Evolutionary conservation across 768 basidiomycete genomes (phyloP).

Genomic region (Suillus subalutaceus): DNA sequence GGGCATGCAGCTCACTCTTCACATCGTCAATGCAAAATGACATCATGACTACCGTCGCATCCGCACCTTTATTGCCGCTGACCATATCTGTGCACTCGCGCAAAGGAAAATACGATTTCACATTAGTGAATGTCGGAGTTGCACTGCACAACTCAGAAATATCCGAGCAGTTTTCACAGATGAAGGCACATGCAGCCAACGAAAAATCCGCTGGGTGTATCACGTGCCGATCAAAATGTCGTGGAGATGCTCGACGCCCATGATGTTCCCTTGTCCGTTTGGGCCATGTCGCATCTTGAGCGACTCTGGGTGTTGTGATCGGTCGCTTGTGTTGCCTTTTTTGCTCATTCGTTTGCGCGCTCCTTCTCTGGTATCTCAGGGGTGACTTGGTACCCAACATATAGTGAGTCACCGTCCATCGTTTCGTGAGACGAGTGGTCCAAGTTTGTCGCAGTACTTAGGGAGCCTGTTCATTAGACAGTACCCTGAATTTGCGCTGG

Average conservation of each 20-base stretch:
- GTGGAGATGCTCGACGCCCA: not conserved
- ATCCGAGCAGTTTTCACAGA: not conserved
- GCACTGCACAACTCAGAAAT: conserved; percentile 9
- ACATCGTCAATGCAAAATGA: conserved; percentile 12
- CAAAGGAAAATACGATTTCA: conserved; percentile 7
- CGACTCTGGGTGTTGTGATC: not conserved
- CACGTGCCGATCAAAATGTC: not conserved
- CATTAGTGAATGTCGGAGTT: conserved; percentile 13
- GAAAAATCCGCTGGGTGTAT: not conserved
- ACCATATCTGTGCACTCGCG: conserved; percentile 15
- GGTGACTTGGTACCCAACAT: not conserved
- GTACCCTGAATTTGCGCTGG: not conserved
- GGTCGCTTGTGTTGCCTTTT: not conserved
- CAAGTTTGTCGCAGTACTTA: not conserved
- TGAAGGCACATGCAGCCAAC: not conserved
- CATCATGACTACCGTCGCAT: conserved; percentile 13
- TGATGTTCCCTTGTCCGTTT: not conserved
- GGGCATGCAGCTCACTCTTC: conserved; percentile 5
- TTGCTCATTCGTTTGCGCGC: not conserved
- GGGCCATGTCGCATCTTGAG: not conserved
- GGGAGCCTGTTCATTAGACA: not conserved
- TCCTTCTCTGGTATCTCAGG: not conserved
- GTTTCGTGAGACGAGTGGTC: not conserved
- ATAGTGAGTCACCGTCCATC: not conserved
- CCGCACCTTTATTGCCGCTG: conserved; percentile 4